Percentiles rank a stretch among this genome's conserved stretches.
Evolutionary conservation across 2,329 filamentous ascomycete species (phyloP).

Genomic region (Diplodia mutila): DNA sequence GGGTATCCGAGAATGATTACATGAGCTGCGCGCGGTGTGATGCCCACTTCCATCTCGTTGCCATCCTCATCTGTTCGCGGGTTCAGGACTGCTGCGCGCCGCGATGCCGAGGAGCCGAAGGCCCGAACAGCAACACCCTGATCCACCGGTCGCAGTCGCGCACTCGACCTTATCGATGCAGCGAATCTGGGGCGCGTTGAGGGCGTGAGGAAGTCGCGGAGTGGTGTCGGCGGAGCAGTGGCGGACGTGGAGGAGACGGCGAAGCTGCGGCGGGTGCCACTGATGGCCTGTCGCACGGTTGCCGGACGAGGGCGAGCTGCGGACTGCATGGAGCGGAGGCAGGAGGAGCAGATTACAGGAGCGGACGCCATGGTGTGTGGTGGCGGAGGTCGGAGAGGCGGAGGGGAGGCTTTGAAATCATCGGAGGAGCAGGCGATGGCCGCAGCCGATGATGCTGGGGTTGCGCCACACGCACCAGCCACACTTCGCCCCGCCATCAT

Average conservation of each 20-base stretch:
- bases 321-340: conserved; percentile 32
- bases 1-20: conserved; percentile 50
- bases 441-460: conserved; percentile 1
- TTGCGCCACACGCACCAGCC: conserved; percentile 1
- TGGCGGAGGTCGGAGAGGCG: not conserved
- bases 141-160: not conserved
- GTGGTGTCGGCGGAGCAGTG: not conserved
- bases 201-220: conserved; percentile 7
- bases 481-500: conserved; percentile 9
- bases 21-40: conserved; percentile 80
- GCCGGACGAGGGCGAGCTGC: conserved; percentile 10
- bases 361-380: conserved; percentile 30
- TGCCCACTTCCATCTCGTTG: conserved; percentile 79
- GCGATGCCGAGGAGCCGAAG: conserved; percentile 12
- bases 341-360: conserved; percentile 37
- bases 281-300: conserved; percentile 1
- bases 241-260: conserved; percentile 11
- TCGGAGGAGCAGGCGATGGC: conserved; percentile 5
- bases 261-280: conserved; percentile 10
- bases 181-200: not conserved
- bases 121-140: not conserved
- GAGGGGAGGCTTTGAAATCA: conserved; percentile 16
- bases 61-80: conserved; percentile 81
- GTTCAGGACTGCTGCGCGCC: conserved; percentile 59
- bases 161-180: not conserved